These are phyloP conservation scores for Fusarium cyanostomum DNA, from an alignment of 2,329 filamentous ascomycete species.

Conservation along the genomic window DNA sequence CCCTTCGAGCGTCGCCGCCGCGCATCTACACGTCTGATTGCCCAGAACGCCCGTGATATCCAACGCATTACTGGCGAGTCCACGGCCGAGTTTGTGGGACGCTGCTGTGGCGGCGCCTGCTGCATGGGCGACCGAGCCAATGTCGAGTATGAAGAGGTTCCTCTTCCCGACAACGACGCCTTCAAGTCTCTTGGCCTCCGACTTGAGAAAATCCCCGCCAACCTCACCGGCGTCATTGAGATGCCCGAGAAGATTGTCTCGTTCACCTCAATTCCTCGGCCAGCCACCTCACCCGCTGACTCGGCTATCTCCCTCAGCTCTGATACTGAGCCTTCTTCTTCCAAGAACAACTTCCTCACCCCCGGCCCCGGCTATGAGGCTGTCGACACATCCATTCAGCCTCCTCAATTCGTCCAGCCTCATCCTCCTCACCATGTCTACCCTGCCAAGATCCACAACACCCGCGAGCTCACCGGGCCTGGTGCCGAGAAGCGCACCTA, in stretches of 20 bases:
- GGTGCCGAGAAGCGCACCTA: constrained; percentile 97
- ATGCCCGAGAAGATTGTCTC: constrained; percentile 80
- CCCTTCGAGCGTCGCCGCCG: constrained; percentile 62
- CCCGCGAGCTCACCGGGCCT: constrained; percentile 84
- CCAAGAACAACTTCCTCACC: constrained; percentile 33
- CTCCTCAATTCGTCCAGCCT: constrained; percentile 90
- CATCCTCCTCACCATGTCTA: constrained; percentile 94
- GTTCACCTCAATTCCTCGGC: constrained; percentile 66
- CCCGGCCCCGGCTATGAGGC: constrained; percentile 51
- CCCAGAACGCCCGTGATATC: constrained; percentile 69
- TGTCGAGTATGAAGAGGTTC: constrained; percentile 62
- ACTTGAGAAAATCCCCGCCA: constrained; percentile 77
- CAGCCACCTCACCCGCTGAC: constrained; percentile 53
- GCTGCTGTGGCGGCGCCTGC: constrained; percentile 73
- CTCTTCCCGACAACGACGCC: constrained; percentile 81
- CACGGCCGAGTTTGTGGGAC: constrained; percentile 67
- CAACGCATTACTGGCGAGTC: constrained; percentile 72
- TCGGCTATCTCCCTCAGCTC: constrained; percentile 58
- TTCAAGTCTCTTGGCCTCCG: constrained; percentile 82
- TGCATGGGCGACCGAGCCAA: constrained; percentile 62
- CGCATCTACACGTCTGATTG: constrained; percentile 74
- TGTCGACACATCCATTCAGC: constrained; percentile 71
- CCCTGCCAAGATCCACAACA: constrained; percentile 84
- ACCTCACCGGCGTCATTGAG: constrained; percentile 75
- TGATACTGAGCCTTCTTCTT: constrained; percentile 42